A percentile compares a stretch with the other conserved stretches of the same genome.
These are phyloP conservation scores for Penicillium maclennaniae DNA, from an alignment of 495 filamentous ascomycete genomes.

Conservation along the genomic window DNA sequence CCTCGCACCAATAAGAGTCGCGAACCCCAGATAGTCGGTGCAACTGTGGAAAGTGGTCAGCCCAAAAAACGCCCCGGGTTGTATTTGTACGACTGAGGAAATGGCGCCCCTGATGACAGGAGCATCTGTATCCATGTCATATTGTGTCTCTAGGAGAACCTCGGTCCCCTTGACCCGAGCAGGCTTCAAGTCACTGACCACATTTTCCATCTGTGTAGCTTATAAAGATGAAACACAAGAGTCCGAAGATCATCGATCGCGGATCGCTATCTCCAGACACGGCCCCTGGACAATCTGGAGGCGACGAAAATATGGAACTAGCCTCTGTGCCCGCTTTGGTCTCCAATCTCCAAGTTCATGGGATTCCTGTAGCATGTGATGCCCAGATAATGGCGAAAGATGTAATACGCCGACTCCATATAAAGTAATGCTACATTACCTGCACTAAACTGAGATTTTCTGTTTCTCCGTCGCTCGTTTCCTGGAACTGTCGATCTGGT, in stretches of 20 bases:
- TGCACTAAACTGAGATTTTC: not conserved
- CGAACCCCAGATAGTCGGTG: slow-evolving; percentile 8
- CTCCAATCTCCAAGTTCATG: not conserved
- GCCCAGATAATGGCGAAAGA: not conserved
- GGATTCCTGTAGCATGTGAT: not conserved
- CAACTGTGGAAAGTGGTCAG: slow-evolving; percentile 7
- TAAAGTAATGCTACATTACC: not conserved
- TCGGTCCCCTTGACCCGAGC: not conserved
- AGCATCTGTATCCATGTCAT: not conserved
- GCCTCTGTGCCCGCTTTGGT: not conserved
- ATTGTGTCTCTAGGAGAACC: not conserved
- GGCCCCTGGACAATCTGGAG: not conserved
- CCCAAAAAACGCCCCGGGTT: not conserved
- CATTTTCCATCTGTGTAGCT: not conserved
- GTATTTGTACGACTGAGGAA: not conserved
- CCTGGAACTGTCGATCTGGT: not conserved
- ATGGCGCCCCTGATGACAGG: not conserved
- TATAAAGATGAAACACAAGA: not conserved
- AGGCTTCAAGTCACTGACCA: not conserved
- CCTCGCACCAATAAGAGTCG: not conserved
- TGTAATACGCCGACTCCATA: not conserved
- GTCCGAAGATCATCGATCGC: not conserved
- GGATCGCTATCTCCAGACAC: not conserved
- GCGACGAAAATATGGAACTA: not conserved
- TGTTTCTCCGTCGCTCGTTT: slow-evolving; percentile 6